Percentiles rank a stretch among this genome's conserved stretches.
phyloP scores from a whole-genome alignment of 371 early-diverging fungal species.

The Syncephalis fuscata region DNA sequence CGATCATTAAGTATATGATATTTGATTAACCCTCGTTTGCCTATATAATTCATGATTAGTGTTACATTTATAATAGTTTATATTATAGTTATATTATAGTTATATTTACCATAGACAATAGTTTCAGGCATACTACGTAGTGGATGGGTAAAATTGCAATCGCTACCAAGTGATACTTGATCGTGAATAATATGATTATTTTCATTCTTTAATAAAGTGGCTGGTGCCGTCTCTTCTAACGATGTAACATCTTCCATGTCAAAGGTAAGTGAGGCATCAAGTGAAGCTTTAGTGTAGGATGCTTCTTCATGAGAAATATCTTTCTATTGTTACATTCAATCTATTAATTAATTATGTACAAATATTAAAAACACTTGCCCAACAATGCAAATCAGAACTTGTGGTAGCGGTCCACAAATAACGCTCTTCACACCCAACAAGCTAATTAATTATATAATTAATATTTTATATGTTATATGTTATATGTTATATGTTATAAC shows the following conservation, averaged over 20 bases:
- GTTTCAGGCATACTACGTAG: constrained; percentile 13
- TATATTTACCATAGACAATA: constrained; percentile 4
- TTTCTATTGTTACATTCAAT: too few relatives aligned
- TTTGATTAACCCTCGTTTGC: constrained; percentile 46
- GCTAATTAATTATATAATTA: constrained; percentile 17
- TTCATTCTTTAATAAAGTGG: too few relatives aligned
- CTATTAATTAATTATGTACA: too few relatives aligned
- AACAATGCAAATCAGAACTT: constrained; percentile 60
- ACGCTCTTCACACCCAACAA: constrained; percentile 56
- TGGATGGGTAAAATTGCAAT: constrained; percentile 1
- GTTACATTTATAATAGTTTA: too few relatives aligned
- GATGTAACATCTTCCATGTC: too few relatives aligned
- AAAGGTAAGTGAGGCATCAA: too few relatives aligned
- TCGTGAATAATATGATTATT: too few relatives aligned
- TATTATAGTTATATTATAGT: too few relatives aligned
- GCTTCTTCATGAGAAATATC: too few relatives aligned
- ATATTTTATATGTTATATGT: constrained; percentile 1
- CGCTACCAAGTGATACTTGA: too few relatives aligned
- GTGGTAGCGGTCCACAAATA: constrained; percentile 89
- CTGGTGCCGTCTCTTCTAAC: too few relatives aligned
- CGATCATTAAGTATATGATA: constrained; percentile 62
- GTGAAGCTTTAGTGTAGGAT: too few relatives aligned
- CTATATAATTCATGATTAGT: constrained; percentile 9
- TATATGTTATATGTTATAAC: not conserved
- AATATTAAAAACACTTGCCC: constrained; percentile 24